A percentile compares a stretch with the other conserved stretches of the same genome.
These are phyloP conservation scores for Myxozyma geophila DNA, from an alignment of 805 yeast species.

Conservation along the genomic window DNA sequence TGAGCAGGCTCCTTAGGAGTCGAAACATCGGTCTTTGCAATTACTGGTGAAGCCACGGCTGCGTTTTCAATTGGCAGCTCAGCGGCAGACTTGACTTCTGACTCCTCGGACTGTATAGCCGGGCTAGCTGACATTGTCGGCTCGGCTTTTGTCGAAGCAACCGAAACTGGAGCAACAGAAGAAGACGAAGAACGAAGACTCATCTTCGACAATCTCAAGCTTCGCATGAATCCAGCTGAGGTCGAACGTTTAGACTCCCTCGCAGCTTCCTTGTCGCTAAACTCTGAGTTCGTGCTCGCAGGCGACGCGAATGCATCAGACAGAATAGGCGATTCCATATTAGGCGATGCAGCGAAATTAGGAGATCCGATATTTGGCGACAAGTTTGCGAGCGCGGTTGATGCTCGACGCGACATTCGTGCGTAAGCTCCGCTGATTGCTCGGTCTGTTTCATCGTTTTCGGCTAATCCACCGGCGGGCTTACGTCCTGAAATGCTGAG, in stretches of 20 bases:
- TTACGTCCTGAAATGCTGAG: background rate
- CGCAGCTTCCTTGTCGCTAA: constrained; percentile 1
- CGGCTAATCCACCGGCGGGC: background rate
- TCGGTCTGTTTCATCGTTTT: constrained; percentile 4
- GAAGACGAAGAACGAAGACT: constrained; percentile 14
- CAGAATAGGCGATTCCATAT: constrained; percentile 8
- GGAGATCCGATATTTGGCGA: constrained; percentile 24
- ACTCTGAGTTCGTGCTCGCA: constrained; percentile 10
- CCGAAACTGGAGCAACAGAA: background rate
- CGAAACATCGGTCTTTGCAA: background rate
- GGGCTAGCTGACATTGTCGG: background rate
- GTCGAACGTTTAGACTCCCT: background rate
- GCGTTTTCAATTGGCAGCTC: too few species aligned
- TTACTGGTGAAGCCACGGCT: background rate
- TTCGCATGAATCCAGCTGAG: constrained; percentile 9
- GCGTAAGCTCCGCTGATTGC: constrained; percentile 9
- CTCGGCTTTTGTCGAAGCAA: background rate
- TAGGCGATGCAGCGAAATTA: background rate
- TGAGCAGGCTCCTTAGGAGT: background rate
- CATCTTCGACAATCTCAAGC: constrained; percentile 4
- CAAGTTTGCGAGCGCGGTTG: constrained; percentile 11
- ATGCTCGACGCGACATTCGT: constrained; percentile 14
- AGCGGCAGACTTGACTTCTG: too few species aligned
- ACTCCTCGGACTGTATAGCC: background rate
- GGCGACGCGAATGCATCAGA: constrained; percentile 15